Evolutionary conservation across 208 protist genomes (phyloP).

Genomic region (Trypanosoma avium): DNA sequence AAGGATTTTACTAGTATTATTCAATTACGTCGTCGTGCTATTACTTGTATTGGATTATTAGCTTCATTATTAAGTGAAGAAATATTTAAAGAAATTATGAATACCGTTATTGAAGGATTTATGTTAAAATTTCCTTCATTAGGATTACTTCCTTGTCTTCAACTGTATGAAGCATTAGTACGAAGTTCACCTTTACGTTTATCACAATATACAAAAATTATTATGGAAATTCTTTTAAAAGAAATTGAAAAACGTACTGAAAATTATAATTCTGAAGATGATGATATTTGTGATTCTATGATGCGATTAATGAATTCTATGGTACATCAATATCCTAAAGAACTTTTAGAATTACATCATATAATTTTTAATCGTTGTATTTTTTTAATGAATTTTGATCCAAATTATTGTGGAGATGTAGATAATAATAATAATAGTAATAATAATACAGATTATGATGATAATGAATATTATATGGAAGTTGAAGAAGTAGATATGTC

Average conservation of each 20-base stretch:
- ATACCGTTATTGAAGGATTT: slow-evolving; percentile 3
- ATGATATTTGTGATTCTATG: slow-evolving; percentile 21
- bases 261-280: slow-evolving; percentile 18
- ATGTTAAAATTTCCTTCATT: neutral
- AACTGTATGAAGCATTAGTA: slow-evolving; percentile 25
- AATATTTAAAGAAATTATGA: neutral
- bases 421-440: neutral
- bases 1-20: slow-evolving; percentile 3
- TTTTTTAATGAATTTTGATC: slow-evolving; percentile 40
- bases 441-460: slow-evolving; percentile 18
- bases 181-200: slow-evolving; percentile 11
- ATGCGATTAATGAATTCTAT: slow-evolving; percentile 29
- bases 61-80: slow-evolving; percentile 17
- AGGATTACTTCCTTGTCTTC: slow-evolving; percentile 5
- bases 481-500: slow-evolving; percentile 34
- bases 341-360: slow-evolving; percentile 20
- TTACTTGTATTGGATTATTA: slow-evolving; percentile 14
- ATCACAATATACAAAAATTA: neutral
- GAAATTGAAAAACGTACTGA: slow-evolving; percentile 7
- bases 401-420: slow-evolving; percentile 31
- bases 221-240: neutral
- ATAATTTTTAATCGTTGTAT: slow-evolving; percentile 32
- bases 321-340: slow-evolving; percentile 27
- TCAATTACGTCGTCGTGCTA: slow-evolving; percentile 9
- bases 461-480: slow-evolving; percentile 38